Conservation (phyloP, 164 flowering plant species). For the Berberis vulgaris region DNA sequence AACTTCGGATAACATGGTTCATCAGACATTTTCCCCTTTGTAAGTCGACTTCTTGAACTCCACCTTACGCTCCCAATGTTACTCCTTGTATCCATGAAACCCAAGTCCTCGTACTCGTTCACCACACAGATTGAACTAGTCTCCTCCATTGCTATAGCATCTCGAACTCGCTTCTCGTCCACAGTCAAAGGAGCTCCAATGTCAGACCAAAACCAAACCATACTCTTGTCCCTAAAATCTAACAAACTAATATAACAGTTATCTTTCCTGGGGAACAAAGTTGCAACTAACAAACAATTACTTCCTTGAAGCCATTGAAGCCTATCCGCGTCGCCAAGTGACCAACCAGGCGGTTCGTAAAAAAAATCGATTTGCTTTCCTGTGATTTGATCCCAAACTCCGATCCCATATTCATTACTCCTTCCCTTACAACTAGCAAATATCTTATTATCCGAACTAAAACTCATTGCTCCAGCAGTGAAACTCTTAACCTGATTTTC, state of each 20-base stretch:
- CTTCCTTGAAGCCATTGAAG: constrained; percentile 65
- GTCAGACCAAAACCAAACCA: constrained; percentile 93
- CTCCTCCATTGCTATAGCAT: constrained; percentile 81
- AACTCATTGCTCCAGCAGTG: constrained; percentile 71
- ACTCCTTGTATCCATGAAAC: constrained; percentile 71
- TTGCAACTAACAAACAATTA: constrained; percentile 70
- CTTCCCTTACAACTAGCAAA: constrained; percentile 79
- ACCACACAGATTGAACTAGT: constrained; percentile 60
- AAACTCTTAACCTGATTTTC: constrained; percentile 60
- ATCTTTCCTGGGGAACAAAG: constrained; percentile 76
- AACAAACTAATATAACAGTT: constrained; percentile 78
- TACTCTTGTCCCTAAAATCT: constrained; percentile 60
- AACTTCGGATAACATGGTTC: constrained; percentile 83
- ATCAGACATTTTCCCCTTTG: constrained; percentile 60
- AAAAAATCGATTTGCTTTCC: constrained; percentile 82
- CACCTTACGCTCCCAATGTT: constrained; percentile 46
- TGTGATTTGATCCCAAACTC: constrained; percentile 79
- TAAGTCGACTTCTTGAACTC: constrained; percentile 67
- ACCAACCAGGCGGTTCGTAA: constrained; percentile 73
- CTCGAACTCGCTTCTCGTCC: constrained; percentile 70
- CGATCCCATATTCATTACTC: constrained; percentile 84
- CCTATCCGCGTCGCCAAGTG: constrained; percentile 78
- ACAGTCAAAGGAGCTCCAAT: constrained; percentile 26
- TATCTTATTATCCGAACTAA: constrained; percentile 36
- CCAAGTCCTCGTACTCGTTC: constrained; percentile 71